phyloP scores from a whole-genome alignment of 164 flowering plant species.

The Saururus chinensis region DNA sequence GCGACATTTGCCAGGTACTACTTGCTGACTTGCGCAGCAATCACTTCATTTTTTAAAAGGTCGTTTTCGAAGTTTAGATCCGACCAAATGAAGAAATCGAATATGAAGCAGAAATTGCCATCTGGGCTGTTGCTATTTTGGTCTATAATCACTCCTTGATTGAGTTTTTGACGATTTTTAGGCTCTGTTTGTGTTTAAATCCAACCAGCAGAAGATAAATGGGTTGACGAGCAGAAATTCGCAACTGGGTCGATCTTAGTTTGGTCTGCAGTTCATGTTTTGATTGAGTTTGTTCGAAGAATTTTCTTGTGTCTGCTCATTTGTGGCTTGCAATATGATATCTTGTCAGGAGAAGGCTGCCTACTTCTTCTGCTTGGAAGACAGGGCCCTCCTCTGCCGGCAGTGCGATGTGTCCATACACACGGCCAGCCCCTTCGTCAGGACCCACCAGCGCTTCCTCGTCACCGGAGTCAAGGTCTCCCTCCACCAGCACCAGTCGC shows the following conservation, averaged over 20 bases:
- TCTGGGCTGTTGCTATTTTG: neutral
- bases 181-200: neutral
- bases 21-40: neutral
- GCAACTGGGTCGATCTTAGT: too few species aligned
- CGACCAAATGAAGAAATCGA: too few species aligned
- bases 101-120: too few species aligned
- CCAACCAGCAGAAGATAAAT: neutral
- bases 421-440: slow-evolving; percentile 9
- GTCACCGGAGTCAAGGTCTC: slow-evolving; percentile 23
- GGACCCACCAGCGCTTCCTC: slow-evolving; percentile 28
- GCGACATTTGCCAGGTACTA: slow-evolving; percentile 31
- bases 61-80: neutral
- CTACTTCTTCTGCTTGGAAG: slow-evolving; percentile 30
- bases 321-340: neutral
- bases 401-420: slow-evolving; percentile 26
- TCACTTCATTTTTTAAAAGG: neutral
- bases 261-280: neutral
- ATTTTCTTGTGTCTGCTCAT: neutral
- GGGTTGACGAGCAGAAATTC: neutral
- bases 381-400: slow-evolving; percentile 23
- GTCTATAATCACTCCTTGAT: too few species aligned
- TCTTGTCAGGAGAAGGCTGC: slow-evolving; percentile 21
- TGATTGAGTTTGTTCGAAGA: neutral
- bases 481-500: slow-evolving; percentile 8
- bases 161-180: neutral